phyloP scores from a whole-genome alignment of 352 stramenopile species.

The Phytophthora capsici region DNA sequence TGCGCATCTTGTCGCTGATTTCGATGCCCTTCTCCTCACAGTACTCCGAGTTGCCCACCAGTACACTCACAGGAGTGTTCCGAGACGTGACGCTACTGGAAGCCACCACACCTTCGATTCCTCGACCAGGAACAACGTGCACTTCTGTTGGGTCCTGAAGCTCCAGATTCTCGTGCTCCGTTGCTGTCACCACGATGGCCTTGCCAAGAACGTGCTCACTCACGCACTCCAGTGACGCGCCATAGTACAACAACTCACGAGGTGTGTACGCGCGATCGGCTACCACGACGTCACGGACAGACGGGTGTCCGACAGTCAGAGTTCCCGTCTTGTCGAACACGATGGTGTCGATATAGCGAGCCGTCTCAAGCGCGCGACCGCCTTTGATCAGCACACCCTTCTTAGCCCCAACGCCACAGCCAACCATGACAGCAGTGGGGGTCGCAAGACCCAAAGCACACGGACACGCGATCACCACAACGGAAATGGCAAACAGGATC shows the following conservation, averaged over 20 bases:
- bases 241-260: conserved; percentile 82
- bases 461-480: conserved; percentile 90
- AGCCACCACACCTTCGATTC: conserved; percentile 72
- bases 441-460: conserved; percentile 86
- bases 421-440: conserved; percentile 90
- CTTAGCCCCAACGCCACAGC: conserved; percentile 85
- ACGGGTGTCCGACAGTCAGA: conserved; percentile 86
- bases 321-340: conserved; percentile 96
- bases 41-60: conserved; percentile 83
- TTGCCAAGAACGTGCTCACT: conserved; percentile 89
- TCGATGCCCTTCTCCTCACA: conserved; percentile 82
- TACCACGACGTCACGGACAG: conserved; percentile 80
- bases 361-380: conserved; percentile 77
- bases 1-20: conserved; percentile 65
- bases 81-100: conserved; percentile 25
- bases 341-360: conserved; percentile 84
- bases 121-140: conserved; percentile 76
- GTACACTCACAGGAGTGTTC: conserved; percentile 43
- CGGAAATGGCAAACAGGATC: conserved; percentile 87
- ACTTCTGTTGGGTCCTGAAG: conserved; percentile 79
- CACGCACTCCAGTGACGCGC: conserved; percentile 78
- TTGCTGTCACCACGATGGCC: conserved; percentile 80
- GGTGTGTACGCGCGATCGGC: conserved; percentile 64
- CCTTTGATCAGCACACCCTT: conserved; percentile 92
- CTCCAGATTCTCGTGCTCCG: conserved; percentile 76